phyloP scores from a whole-genome alignment of 2,329 filamentous ascomycete species.

The Colletotrichum gloeosporioides region DNA sequence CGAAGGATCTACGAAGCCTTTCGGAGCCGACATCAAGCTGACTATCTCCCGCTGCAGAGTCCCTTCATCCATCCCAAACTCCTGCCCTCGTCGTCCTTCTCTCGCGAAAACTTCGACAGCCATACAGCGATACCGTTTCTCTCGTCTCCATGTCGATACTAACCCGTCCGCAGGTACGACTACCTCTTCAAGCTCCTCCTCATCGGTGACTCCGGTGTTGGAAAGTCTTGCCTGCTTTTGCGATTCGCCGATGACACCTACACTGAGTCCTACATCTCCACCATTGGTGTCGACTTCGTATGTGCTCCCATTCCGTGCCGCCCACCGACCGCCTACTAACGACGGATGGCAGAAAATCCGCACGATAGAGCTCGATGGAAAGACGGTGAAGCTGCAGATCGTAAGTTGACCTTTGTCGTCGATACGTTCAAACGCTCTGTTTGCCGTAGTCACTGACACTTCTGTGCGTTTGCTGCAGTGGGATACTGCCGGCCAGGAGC shows the following conservation, averaged over 20 bases:
- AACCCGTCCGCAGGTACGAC: constrained; percentile 80
- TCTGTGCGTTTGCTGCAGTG: constrained; percentile 66
- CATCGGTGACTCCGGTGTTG: constrained; percentile 99
- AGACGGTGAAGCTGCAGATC: constrained; percentile 99
- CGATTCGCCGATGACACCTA: constrained; percentile 99
- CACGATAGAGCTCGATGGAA: constrained; percentile 98
- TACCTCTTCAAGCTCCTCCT: constrained; percentile 99
- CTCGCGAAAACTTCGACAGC: neutral
- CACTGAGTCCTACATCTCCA: constrained; percentile 99
- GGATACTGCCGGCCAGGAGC: constrained; percentile 99
- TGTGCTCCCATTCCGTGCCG: constrained; percentile 34
- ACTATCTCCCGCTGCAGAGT: constrained; percentile 20
- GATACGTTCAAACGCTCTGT: neutral
- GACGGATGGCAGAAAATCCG: constrained; percentile 83
- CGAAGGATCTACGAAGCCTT: neutral
- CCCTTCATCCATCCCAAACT: neutral
- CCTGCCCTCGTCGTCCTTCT: neutral
- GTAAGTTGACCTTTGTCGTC: constrained; percentile 61
- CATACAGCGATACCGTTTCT: neutral
- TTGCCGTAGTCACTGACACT: constrained; percentile 28
- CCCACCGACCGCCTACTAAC: constrained; percentile 6
- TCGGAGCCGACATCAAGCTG: constrained; percentile 21
- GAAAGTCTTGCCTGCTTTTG: constrained; percentile 98
- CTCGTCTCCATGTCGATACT: constrained; percentile 22
- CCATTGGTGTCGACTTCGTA: constrained; percentile 99